Conservation (phyloP, 345 rosid species). For the Bruguiera sexangula region DNA sequence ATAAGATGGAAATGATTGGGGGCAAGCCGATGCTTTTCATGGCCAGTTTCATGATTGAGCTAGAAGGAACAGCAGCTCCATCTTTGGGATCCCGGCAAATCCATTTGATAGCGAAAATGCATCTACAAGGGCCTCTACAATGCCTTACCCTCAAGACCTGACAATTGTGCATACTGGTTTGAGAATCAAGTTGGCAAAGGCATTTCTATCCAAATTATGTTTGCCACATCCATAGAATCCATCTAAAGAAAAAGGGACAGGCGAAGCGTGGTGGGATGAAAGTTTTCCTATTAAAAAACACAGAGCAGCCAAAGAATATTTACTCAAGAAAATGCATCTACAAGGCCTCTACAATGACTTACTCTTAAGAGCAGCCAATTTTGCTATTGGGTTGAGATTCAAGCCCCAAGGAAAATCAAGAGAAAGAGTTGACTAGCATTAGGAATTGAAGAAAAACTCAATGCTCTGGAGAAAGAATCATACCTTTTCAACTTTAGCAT, state of each 20-base stretch:
- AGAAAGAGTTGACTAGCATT: too few relatives aligned
- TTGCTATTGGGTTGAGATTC: background rate
- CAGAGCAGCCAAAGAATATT: too few relatives aligned
- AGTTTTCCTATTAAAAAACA: too few relatives aligned
- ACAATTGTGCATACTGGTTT: background rate
- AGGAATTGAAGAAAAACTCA: background rate
- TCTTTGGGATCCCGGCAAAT: conserved; percentile 14
- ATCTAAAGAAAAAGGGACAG: background rate
- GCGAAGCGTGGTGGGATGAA: background rate
- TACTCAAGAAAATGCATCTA: background rate
- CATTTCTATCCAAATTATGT: too few relatives aligned
- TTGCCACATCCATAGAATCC: background rate
- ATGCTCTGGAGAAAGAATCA: background rate
- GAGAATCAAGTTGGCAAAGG: background rate
- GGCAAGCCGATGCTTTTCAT: conserved; percentile 10
- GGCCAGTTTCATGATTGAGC: conserved; percentile 25
- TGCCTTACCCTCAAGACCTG: conserved; percentile 21
- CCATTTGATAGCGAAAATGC: conserved; percentile 21
- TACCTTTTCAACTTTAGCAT: conserved; percentile 23
- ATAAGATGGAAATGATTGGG: conserved; percentile 13
- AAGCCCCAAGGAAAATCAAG: too few relatives aligned
- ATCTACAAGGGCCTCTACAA: conserved; percentile 19
- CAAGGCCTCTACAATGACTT: background rate
- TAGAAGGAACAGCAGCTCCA: conserved; percentile 10
- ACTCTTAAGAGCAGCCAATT: background rate